Evolutionary conservation across 2,329 filamentous ascomycete genomes (phyloP), one percentile per base, ranked within the genome.

Genomic region (Colletotrichum eremochloae): DNA sequence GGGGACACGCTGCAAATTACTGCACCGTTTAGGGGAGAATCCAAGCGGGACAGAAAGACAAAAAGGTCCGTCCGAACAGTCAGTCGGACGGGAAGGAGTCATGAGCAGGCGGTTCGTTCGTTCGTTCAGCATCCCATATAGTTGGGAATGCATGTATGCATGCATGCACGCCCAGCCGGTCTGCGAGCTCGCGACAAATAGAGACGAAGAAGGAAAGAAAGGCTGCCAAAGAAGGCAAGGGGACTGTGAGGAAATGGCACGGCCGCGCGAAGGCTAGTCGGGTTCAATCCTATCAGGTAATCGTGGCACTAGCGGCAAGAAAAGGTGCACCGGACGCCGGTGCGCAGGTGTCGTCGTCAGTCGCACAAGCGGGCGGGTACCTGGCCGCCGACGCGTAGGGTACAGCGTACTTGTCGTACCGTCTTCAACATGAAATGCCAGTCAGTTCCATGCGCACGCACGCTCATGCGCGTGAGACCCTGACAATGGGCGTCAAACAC

Each of bases 251-350:
- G 11, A 48, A 57, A 55, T 60, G 58, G 64, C 57, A 46, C 58
- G 60, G 55, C 69, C 69, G 53, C 64, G 66, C 46, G 66, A 69
- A 64, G 66, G 46, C n/a, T 12, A n/a, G 4, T 48, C 20, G 5
- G 46, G 66, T 65, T 69, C 69, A 65, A 65, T 72, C 69, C 69
- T 64, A 66, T 64, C 69, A 72, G 33, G 60, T 36, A 42, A 56
- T 55, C 55, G 46, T 69, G 60, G 66, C 69, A 69, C 60, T 66
- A 65, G 20, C 31, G 55, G 33, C 44, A 36, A 31, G 31, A 48
- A 46, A 38, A 48, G 53, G 53, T 67, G 68, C 40, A 71, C 64
- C 69, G 58, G 69, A 69, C 46, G 66, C 53, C 40, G 60, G 69
- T 72, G 65, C 60, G 66, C 66, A 55, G 64, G 65, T 44, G 64